Evolutionary conservation across 2,329 filamentous ascomycete genomes (phyloP).

Genomic region (Hypoxylon sp.): DNA sequence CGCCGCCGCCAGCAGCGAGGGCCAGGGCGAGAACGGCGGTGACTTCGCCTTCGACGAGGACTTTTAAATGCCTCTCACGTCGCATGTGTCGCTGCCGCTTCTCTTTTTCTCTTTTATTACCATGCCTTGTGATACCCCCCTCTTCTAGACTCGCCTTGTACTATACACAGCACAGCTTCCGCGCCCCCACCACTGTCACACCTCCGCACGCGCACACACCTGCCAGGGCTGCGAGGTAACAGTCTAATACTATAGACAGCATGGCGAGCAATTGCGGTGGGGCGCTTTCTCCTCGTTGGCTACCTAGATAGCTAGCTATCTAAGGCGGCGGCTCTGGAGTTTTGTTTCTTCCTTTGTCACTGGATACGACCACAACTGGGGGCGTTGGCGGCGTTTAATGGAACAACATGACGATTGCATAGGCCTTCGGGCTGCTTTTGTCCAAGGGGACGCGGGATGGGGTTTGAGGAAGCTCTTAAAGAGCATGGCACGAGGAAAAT

Average conservation of each 20-base stretch:
- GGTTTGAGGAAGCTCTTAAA: no score
- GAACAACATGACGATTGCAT: no score
- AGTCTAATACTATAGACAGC: conserved; percentile 25
- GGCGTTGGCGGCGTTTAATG: conserved; percentile 15
- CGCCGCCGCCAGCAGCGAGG: conserved; percentile 55
- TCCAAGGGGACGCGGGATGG: background rate
- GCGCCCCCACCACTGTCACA: background rate
- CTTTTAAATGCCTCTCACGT: conserved; percentile 79
- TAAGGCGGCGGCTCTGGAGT: background rate
- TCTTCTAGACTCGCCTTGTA: conserved; percentile 29
- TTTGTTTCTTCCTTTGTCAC: conserved; percentile 7
- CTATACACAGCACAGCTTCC: conserved; percentile 9
- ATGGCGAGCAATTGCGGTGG: conserved; percentile 32
- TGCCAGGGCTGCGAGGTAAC: conserved; percentile 9
- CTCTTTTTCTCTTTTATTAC: conserved; percentile 9
- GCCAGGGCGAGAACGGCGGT: conserved; percentile 68
- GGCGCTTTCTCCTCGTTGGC: conserved; percentile 1
- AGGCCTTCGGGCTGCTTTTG: no score
- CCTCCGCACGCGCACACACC: background rate
- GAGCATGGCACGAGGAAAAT: conserved; percentile 21
- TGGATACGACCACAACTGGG: conserved; percentile 5
- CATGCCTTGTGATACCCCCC: conserved; percentile 40
- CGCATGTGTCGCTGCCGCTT: conserved; percentile 30
- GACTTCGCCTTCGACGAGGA: conserved; percentile 97
- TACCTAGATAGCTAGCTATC: conserved; percentile 14